Percentiles rank a stretch among this genome's conserved stretches.
These are phyloP conservation scores for Athelia psychrophila DNA, from an alignment of 1,284 basidiomycete genomes.

Conservation along the genomic window DNA sequence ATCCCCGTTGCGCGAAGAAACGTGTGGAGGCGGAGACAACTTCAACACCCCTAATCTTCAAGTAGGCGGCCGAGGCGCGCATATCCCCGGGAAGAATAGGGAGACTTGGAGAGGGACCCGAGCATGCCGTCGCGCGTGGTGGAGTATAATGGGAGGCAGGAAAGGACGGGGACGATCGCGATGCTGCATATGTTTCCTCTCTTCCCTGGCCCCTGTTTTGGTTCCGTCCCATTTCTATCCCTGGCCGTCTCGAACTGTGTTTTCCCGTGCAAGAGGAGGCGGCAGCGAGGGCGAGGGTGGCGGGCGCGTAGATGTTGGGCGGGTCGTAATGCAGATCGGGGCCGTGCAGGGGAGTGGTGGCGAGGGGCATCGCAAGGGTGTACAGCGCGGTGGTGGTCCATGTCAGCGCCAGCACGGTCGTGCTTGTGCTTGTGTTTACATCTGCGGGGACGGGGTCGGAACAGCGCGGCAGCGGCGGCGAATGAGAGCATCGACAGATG, in stretches of 20 bases:
- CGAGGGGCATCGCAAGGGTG: conserved; percentile 42
- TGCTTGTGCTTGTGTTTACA: too few species aligned
- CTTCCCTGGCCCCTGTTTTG: conserved; percentile 88
- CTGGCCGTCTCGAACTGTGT: too few species aligned
- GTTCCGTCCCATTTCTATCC: conserved; percentile 79
- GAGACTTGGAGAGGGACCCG: conserved; percentile 72
- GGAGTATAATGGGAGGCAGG: conserved; percentile 74
- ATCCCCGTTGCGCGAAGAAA: neutral
- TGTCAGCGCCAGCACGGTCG: conserved; percentile 51
- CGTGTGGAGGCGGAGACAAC: too few species aligned
- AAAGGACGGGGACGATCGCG: conserved; percentile 56
- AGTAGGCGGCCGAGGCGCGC: conserved; percentile 60
- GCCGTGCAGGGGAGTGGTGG: conserved; percentile 64
- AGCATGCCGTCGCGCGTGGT: conserved; percentile 83
- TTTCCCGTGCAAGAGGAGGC: conserved; percentile 73
- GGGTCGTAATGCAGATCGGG: conserved; percentile 74
- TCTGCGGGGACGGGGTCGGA: conserved; percentile 26
- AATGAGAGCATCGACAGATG: conserved; percentile 64
- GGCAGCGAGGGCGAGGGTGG: conserved; percentile 47
- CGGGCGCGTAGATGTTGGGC: conserved; percentile 71
- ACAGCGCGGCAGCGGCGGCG: conserved; percentile 48
- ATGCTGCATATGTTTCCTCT: conserved; percentile 70
- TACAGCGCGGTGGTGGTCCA: conserved; percentile 35
- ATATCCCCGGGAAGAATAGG: conserved; percentile 74
- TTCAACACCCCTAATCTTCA: conserved; percentile 43